These are phyloP conservation scores for Pichia insulana DNA, from an alignment of 805 yeast genomes.

Conservation along the genomic window DNA sequence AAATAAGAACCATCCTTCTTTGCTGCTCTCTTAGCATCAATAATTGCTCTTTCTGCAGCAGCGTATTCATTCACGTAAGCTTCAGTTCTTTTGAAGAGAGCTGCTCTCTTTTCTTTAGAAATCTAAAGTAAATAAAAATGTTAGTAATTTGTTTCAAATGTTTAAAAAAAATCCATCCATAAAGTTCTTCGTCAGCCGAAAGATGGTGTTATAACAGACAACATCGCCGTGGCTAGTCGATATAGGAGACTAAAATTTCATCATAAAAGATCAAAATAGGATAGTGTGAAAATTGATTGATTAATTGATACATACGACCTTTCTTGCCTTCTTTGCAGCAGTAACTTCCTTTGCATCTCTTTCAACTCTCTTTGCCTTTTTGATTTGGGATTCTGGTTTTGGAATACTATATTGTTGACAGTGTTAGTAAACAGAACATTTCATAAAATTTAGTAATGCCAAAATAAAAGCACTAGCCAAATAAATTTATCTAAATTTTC, in stretches of 20 bases:
- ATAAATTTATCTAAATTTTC: conserved; percentile 6
- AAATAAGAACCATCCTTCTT: conserved; percentile 90
- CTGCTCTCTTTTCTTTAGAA: conserved; percentile 39
- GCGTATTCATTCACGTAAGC: conserved; percentile 93
- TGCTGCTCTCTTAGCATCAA: conserved; percentile 86
- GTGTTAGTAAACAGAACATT: conserved; percentile 8
- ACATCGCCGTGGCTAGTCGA: conserved; percentile 67
- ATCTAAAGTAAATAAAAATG: conserved; percentile 23
- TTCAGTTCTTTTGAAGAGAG: conserved; percentile 81
- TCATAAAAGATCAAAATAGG: conserved; percentile 20
- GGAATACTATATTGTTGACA: conserved; percentile 33
- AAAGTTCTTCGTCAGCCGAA: conserved; percentile 39
- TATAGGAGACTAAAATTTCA: conserved; percentile 39
- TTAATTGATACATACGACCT: conserved; percentile 58
- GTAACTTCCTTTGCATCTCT: conserved; percentile 70
- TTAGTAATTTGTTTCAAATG: not conserved
- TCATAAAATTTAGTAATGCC: conserved; percentile 6
- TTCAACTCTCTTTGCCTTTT: conserved; percentile 72
- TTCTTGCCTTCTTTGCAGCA: conserved; percentile 71
- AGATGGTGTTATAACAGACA: conserved; percentile 73
- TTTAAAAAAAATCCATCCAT: not conserved
- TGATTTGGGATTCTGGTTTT: conserved; percentile 77
- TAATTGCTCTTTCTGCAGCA: conserved; percentile 81
- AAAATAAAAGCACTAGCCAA: not conserved
- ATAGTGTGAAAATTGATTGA: not conserved